phyloP scores from a whole-genome alignment of 495 filamentous ascomycete genomes.

The Aspergillus sparsus region DNA sequence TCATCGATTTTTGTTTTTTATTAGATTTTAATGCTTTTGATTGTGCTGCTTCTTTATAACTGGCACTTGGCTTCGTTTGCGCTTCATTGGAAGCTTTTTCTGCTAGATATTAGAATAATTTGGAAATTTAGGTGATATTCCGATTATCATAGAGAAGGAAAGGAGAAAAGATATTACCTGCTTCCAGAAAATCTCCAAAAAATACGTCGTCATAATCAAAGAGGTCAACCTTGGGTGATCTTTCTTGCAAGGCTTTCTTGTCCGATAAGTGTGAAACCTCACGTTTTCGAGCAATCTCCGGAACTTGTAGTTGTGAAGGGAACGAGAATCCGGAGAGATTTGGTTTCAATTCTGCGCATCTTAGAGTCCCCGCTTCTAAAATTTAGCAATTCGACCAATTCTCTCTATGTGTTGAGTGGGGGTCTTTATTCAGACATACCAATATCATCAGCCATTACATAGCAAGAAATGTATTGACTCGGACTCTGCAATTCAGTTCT shows the following conservation, averaged over 20 bases:
- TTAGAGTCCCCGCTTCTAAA: slow-evolving; percentile 70
- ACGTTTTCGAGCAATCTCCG: not conserved
- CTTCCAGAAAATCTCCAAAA: slow-evolving; percentile 56
- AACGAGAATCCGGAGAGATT: slow-evolving; percentile 61
- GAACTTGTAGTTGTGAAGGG: slow-evolving; percentile 24
- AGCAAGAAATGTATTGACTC: slow-evolving; percentile 64
- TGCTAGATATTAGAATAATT: not conserved
- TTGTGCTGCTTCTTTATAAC: not conserved
- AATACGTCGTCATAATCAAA: slow-evolving; percentile 59
- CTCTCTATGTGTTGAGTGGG: not conserved
- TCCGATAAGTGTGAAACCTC: slow-evolving; percentile 14
- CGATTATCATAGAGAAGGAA: not conserved
- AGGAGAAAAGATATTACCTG: slow-evolving; percentile 24
- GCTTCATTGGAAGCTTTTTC: not conserved
- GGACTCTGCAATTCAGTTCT: slow-evolving; percentile 54
- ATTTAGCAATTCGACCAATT: slow-evolving; percentile 5
- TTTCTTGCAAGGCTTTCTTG: slow-evolving; percentile 16
- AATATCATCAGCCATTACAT: slow-evolving; percentile 86
- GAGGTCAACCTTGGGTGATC: slow-evolving; percentile 35
- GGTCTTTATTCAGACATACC: slow-evolving; percentile 43
- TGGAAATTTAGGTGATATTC: not conserved
- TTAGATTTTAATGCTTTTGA: slow-evolving; percentile 11
- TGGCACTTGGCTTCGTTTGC: not conserved
- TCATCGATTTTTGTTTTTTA: slow-evolving; percentile 17
- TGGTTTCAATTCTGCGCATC: slow-evolving; percentile 61